Evolutionary conservation across 179 eudicot genomes (phyloP), one percentile per base, ranked within the genome.

Genomic region (Beta macrorhiza): DNA sequence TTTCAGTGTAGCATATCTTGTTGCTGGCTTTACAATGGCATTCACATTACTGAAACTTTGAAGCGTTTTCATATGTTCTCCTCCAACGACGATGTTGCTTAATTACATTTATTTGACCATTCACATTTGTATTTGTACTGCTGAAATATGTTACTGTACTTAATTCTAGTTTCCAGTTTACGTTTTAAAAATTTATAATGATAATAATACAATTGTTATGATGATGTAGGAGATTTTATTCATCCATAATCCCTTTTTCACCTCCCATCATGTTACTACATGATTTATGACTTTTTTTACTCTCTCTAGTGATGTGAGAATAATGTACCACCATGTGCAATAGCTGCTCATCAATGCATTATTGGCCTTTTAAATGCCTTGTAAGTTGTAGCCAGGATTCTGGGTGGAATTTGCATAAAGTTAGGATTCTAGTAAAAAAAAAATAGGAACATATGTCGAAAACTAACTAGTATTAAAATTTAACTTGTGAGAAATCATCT

Each of bases 61-160:
- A 82, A 20, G 47, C 12, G 5, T 17, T 22, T n/a, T 32, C 42
- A 15, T 15, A 56, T 56, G 20, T 12, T 20, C n/a, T 74, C 17
- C 1, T 3, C 9, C 9, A 13, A 73, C 20, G 44, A 52, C 5
- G 13, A 29, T 74, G 14, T 74, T 55, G 77, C 15, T 74, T 74
- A 29, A 74, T 74, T 74, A 47, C 58, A 57, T 69, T 79, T 79
- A 65, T 74, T 74, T 80, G 19, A 67, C 67, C 68, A 75, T 75
- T 81, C 69, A 37, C 32, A 64, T 55, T 59, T 42, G 58, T 56
- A 47, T 65, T 55, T 77, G 71, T 77, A 15, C 62, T 72, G 72
- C 42, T 49, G 32, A 32, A 53, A 61, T 72, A 3, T 72, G 72
- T 49, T 20, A 29, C 11, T 63, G 47, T 55, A 55, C 64, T 56